These are phyloP conservation scores for Inga laurina DNA, from an alignment of 306 rosid genomes.

Conservation along the genomic window DNA sequence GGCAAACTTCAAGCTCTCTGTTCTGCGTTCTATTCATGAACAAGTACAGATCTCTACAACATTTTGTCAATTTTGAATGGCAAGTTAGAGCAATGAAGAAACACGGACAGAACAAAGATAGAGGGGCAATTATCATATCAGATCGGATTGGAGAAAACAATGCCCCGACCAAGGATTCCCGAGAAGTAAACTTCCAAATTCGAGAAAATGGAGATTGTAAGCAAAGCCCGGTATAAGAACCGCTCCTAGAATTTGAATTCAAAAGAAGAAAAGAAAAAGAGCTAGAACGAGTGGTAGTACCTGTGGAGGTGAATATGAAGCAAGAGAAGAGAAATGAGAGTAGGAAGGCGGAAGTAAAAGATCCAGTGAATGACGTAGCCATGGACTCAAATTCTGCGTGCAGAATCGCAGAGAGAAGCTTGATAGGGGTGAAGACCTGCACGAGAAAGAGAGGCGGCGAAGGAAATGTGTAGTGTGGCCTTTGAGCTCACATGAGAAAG, in stretches of 20 bases:
- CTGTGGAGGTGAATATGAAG: slow-evolving; percentile 75
- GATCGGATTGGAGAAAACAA: slow-evolving; percentile 11
- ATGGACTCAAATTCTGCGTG: slow-evolving; percentile 52
- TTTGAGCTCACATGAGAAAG: slow-evolving; percentile 30
- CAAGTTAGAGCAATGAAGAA: background rate
- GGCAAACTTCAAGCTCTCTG: background rate
- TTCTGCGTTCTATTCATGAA: background rate
- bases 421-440: slow-evolving; percentile 48
- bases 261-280: background rate
- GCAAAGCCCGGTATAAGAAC: slow-evolving; percentile 25
- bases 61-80: background rate
- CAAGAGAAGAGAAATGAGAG: slow-evolving; percentile 53
- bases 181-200: background rate
- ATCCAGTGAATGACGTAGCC: slow-evolving; percentile 45
- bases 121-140: background rate
- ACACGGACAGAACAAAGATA: background rate
- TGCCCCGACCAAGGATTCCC: slow-evolving; percentile 14
- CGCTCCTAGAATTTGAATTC: background rate
- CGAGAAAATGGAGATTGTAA: slow-evolving; percentile 9
- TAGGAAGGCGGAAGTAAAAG: slow-evolving; percentile 46
- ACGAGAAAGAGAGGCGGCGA: slow-evolving; percentile 11
- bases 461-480: background rate
- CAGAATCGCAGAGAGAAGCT: slow-evolving; percentile 36
- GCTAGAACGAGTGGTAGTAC: slow-evolving; percentile 31
- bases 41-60: background rate